A percentile compares a stretch with the other conserved stretches of the same genome.
phyloP scores from a whole-genome alignment of 2,329 filamentous ascomycete species.

The Didymella pinodella region DNA sequence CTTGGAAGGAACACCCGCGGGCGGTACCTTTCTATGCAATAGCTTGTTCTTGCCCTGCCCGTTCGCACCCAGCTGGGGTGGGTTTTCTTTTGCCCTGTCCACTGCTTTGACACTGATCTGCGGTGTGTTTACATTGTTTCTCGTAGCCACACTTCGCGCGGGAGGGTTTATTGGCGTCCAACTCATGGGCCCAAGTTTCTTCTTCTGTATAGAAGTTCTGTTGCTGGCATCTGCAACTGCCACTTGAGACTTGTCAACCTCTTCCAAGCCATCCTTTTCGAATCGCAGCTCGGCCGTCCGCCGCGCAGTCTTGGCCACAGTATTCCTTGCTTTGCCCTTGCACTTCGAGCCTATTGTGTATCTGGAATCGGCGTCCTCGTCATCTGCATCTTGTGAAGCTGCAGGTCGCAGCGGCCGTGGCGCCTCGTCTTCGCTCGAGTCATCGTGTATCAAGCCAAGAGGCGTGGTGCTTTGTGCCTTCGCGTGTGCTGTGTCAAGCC shows the following conservation, averaged over 20 bases:
- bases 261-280: slow-evolving; percentile 16
- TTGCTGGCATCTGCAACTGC: neutral
- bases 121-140: neutral
- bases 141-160: neutral
- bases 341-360: slow-evolving; percentile 12
- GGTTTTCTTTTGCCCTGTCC: neutral
- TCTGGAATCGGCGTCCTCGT: slow-evolving; percentile 17
- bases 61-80: neutral
- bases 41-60: neutral
- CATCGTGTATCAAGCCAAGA: neutral
- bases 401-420: neutral
- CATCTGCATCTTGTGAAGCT: slow-evolving; percentile 4
- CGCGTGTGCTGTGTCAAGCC: neutral
- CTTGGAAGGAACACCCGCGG: neutral
- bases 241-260: slow-evolving; percentile 14
- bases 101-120: neutral
- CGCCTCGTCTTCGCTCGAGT: slow-evolving; percentile 10
- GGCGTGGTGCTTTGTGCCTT: neutral
- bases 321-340: slow-evolving; percentile 1
- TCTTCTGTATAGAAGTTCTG: neutral
- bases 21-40: neutral
- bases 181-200: neutral
- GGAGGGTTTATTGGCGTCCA: neutral
- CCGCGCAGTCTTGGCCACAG: neutral
- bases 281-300: slow-evolving; percentile 15